Evolutionary conservation across 371 early-diverging fungal genomes (phyloP).

Genomic region (Mucor irregularis): DNA sequence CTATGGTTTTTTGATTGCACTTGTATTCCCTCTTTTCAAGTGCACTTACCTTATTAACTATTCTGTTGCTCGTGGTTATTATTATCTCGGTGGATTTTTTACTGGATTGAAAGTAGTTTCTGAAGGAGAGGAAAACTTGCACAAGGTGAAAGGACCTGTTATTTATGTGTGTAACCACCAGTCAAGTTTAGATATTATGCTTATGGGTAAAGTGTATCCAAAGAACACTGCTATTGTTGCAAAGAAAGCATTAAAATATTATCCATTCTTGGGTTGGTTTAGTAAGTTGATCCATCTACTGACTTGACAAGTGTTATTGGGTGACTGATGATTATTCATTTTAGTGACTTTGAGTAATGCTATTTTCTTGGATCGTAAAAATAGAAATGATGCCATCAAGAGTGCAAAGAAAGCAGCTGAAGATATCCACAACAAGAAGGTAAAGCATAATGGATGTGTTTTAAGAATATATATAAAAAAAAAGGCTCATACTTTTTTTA

Average conservation of each 20-base stretch:
- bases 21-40: slow-evolving; percentile 48
- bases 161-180: slow-evolving; percentile 90
- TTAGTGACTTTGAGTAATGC: slow-evolving; percentile 75
- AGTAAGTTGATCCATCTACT: slow-evolving; percentile 58
- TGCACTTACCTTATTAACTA: slow-evolving; percentile 59
- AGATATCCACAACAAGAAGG: slow-evolving; percentile 75
- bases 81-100: slow-evolving; percentile 44
- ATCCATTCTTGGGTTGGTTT: slow-evolving; percentile 86
- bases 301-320: not conserved
- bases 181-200: slow-evolving; percentile 76
- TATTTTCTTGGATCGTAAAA: slow-evolving; percentile 89
- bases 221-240: slow-evolving; percentile 76
- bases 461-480: not conserved
- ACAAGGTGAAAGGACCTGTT: slow-evolving; percentile 50
- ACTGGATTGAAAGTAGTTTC: slow-evolving; percentile 61
- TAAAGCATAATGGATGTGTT: slow-evolving; percentile 24
- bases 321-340: slow-evolving; percentile 3
- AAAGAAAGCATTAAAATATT: slow-evolving; percentile 78
- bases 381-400: slow-evolving; percentile 76
- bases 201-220: slow-evolving; percentile 75
- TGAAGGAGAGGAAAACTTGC: slow-evolving; percentile 63
- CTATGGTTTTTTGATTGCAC: slow-evolving; percentile 48
- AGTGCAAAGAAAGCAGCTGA: slow-evolving; percentile 77
- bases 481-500: not conserved
- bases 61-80: slow-evolving; percentile 60